These are phyloP conservation scores for Corchorus olitorius DNA, from an alignment of 345 rosid genomes.

Conservation along the genomic window DNA sequence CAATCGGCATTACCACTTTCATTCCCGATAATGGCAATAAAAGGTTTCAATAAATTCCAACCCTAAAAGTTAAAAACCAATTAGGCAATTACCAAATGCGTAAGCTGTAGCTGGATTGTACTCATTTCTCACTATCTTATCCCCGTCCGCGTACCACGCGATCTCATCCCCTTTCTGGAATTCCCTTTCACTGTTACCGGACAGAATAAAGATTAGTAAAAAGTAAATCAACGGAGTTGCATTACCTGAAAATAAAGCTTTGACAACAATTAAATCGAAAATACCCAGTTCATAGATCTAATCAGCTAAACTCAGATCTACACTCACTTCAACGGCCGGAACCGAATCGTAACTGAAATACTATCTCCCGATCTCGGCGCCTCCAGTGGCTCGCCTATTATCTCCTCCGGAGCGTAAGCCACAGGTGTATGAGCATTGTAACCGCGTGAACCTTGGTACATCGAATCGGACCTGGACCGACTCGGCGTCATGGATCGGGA, in stretches of 20 bases:
- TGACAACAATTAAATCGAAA: conserved; percentile 17
- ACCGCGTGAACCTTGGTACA: conserved; percentile 38
- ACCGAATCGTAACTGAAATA: conserved; percentile 96
- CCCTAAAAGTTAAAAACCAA: not conserved
- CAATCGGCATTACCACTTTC: not conserved
- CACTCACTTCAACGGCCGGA: conserved; percentile 88
- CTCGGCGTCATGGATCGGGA: conserved; percentile 85
- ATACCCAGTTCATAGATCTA: conserved; percentile 48
- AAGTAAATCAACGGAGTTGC: not conserved
- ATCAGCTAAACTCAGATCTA: conserved; percentile 52
- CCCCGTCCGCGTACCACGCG: conserved; percentile 96
- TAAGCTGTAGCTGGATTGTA: conserved; percentile 85
- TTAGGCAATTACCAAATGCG: conserved; percentile 67
- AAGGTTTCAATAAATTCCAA: not conserved
- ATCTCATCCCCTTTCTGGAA: conserved; percentile 94
- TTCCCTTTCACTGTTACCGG: conserved; percentile 81
- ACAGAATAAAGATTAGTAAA: conserved; percentile 19
- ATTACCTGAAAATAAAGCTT: conserved; percentile 9
- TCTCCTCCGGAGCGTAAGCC: conserved; percentile 65
- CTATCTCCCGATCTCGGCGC: conserved; percentile 74
- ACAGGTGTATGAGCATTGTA: conserved; percentile 51
- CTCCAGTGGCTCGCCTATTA: conserved; percentile 66
- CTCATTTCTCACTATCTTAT: conserved; percentile 87
- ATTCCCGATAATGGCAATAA: not conserved
- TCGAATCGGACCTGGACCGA: conserved; percentile 66